Evolutionary conservation across 805 yeast genomes (phyloP), one percentile per base, ranked within the genome.

Genomic region (Saccharomycopsis fodiens): DNA sequence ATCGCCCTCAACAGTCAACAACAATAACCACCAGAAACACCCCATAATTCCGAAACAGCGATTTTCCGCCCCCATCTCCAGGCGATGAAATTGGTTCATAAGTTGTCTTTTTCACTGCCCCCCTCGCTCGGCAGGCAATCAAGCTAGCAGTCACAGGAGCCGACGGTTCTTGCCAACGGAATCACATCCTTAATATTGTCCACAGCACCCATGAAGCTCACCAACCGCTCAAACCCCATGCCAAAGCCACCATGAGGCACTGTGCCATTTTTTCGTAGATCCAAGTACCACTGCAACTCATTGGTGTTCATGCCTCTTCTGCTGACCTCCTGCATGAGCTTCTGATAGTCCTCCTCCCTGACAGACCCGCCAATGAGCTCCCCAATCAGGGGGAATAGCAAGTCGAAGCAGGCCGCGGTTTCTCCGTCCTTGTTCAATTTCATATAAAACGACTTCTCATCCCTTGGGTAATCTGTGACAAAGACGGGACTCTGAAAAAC

Each of bases 241-340:
- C 99, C 99, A 63, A 83, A 93, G 0, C 99, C 99, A 40, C 98
- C 98, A 59, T 91, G 97, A 0, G 97, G 96, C 19, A 81, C 81
- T 2, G 84, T 67, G 0, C 97, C 97, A 54, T 83, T 79, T 50
- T 67, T 67, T 49, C 98, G 70, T 6, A 84, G 68, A 1, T 80
- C 74, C 22, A 82, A 54, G 58, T 89, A 93, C 99, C 99, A 93
- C 25, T 74, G 69, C 61, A 93, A 61, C 16, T 76, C 74, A 2
- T 69, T 73, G 0, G 57, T 39, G 44, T 75, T 72, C 89, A 88
- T 84, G 1, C 65, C 66, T 45, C 83, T 63, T 2, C 57, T 46
- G 5, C 59, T 47, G 61, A 91, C 78, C 48, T 76, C 82, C 1
- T 51, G 51, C 2, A 66, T 54, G 15, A 93, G 63, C 10, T 47